phyloP scores from a whole-genome alignment of 1,139 yeast species.

The Magnusiomyces ingens region DNA sequence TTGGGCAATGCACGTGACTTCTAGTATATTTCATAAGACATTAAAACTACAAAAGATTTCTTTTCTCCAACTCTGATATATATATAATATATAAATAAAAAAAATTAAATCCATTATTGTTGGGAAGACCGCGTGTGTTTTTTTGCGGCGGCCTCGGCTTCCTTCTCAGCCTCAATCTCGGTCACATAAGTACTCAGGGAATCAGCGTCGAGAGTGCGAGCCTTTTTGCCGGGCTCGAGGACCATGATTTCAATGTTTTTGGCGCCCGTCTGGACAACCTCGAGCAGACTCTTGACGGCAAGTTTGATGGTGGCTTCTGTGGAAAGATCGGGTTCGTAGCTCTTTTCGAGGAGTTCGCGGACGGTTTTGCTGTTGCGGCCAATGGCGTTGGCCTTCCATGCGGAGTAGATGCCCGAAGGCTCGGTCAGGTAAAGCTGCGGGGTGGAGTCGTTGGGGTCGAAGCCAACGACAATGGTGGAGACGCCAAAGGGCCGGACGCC shows the following conservation, averaged over 20 bases:
- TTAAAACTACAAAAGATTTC: no score
- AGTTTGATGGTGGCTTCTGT: constrained; percentile 74
- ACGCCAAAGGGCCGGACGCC: constrained; percentile 96
- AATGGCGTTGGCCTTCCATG: constrained; percentile 99
- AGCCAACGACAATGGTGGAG: constrained; percentile 91
- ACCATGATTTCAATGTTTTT: constrained; percentile 91
- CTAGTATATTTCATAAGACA: no score
- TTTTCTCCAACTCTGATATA: no score
- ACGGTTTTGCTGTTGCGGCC: constrained; percentile 95
- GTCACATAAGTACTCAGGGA: constrained; percentile 72
- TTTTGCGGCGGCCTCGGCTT: constrained; percentile 77
- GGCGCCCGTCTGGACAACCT: constrained; percentile 97
- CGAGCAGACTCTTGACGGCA: constrained; percentile 80
- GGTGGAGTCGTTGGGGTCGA: constrained; percentile 72
- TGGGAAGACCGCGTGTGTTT: constrained; percentile 39
- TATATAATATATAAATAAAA: no score
- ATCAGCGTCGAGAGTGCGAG: constrained; percentile 47
- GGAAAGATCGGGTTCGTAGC: constrained; percentile 64
- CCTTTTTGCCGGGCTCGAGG: constrained; percentile 58
- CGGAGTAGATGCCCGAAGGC: constrained; percentile 94
- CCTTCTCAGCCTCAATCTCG: constrained; percentile 86
- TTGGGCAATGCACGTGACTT: no score
- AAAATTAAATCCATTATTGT: no score
- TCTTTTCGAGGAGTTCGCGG: constrained; percentile 89
- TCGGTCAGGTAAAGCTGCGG: constrained; percentile 93